phyloP scores from a whole-genome alignment of 129 eudicot genomes.

The Tagetes erecta region DNA sequence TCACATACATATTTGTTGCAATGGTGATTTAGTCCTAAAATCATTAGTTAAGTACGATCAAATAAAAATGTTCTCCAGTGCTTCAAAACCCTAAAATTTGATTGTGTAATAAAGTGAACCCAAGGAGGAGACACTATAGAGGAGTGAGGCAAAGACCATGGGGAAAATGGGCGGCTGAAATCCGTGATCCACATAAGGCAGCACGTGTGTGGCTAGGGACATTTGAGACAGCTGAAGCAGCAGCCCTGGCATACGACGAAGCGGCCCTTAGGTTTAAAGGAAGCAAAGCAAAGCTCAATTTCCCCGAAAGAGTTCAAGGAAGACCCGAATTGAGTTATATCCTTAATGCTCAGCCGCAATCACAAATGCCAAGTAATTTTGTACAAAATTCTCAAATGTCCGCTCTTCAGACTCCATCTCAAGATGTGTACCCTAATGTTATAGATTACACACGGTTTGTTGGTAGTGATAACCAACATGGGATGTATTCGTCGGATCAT shows the following conservation, averaged over 20 bases:
- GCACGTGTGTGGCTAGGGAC: conserved; percentile 88
- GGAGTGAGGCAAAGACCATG: conserved; percentile 91
- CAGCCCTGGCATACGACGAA: conserved; percentile 79
- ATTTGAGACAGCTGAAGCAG: conserved; percentile 81
- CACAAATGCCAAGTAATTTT: conserved; percentile 15
- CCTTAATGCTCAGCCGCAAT: conserved; percentile 20
- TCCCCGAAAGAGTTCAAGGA: conserved; percentile 78
- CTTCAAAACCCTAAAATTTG: conserved; percentile 9
- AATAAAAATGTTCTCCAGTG: not conserved
- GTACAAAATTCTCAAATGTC: not conserved
- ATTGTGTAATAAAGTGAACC: conserved; percentile 24
- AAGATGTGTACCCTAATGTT: conserved; percentile 33
- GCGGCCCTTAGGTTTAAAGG: conserved; percentile 84
- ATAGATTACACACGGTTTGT: conserved; percentile 28
- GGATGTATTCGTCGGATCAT: conserved; percentile 19
- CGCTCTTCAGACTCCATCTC: conserved; percentile 30
- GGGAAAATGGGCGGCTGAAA: conserved; percentile 95
- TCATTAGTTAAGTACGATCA: not conserved
- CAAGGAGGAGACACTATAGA: conserved; percentile 64
- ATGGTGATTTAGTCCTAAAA: not conserved
- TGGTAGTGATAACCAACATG: conserved; percentile 16
- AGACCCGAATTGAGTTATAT: conserved; percentile 34
- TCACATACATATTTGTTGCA: not conserved
- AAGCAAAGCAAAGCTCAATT: conserved; percentile 81
- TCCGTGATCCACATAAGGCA: conserved; percentile 80